phyloP scores from a whole-genome alignment of 768 basidiomycete species.

The Boletellus emodensis region DNA sequence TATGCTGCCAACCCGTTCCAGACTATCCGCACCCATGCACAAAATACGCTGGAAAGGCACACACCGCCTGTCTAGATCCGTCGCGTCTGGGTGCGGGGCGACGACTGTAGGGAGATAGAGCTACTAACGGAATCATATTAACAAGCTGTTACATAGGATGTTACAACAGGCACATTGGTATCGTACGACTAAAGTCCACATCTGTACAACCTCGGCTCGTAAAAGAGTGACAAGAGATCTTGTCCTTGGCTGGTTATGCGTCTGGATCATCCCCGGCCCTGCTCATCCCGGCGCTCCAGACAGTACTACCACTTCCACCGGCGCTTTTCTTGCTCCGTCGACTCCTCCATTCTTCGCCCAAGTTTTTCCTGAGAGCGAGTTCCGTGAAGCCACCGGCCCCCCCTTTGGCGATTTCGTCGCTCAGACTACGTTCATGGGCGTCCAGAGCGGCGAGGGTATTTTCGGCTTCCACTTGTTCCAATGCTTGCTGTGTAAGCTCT shows the following conservation, averaged over 20 bases:
- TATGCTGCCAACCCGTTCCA: constrained; percentile 70
- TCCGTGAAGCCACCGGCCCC: constrained; percentile 76
- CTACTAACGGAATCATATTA: constrained; percentile 11
- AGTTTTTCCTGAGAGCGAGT: constrained; percentile 45
- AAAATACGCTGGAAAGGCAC: constrained; percentile 69
- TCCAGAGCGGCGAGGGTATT: constrained; percentile 75
- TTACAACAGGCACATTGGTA: constrained; percentile 17
- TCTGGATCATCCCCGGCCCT: constrained; percentile 49
- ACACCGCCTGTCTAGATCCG: constrained; percentile 9
- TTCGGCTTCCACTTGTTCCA: constrained; percentile 77
- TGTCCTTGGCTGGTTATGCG: constrained; percentile 17
- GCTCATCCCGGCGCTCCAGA: constrained; percentile 85
- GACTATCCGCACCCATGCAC: constrained; percentile 73
- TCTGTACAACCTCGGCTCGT: constrained; percentile 6
- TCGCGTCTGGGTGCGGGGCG: not conserved
- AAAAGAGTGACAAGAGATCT: not conserved
- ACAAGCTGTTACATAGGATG: constrained; percentile 19
- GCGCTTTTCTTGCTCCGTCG: constrained; percentile 45
- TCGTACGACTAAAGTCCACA: constrained; percentile 21
- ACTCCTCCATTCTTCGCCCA: constrained; percentile 53
- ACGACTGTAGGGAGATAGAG: not conserved
- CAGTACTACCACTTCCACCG: constrained; percentile 72
- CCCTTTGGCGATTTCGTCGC: constrained; percentile 75
- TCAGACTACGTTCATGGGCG: constrained; percentile 67
- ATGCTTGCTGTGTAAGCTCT: constrained; percentile 66